phyloP scores from a whole-genome alignment of 176 grass and related monocot species.

The Oryza glaberrima region DNA sequence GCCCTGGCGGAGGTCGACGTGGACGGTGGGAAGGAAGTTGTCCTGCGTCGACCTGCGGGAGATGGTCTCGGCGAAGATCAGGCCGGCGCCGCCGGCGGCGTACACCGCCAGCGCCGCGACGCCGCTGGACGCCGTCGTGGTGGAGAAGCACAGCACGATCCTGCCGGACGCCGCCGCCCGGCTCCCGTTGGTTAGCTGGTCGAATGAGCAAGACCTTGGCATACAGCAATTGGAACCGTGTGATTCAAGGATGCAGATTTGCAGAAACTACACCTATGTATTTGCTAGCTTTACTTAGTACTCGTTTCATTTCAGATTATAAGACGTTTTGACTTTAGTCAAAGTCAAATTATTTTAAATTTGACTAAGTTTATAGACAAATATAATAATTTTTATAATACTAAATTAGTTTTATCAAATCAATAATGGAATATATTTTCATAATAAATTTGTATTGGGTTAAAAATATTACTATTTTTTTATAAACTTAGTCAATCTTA shows the following conservation, averaged over 20 bases:
- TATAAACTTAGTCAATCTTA: too few species aligned
- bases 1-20: conserved; percentile 74
- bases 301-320: too few species aligned
- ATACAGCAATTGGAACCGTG: not conserved
- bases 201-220: conserved; percentile 58
- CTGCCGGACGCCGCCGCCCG: conserved; percentile 46
- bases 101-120: conserved; percentile 61
- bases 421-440: too few species aligned
- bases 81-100: conserved; percentile 53
- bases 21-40: conserved; percentile 65
- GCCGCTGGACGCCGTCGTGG: conserved; percentile 49
- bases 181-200: conserved; percentile 47
- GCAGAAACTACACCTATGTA: not conserved
- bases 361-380: too few species aligned
- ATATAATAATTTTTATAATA: too few species aligned
- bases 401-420: too few species aligned
- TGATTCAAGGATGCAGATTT: not conserved
- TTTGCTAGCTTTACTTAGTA: not conserved
- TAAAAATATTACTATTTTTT: too few species aligned
- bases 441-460: too few species aligned
- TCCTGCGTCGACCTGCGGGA: conserved; percentile 59
- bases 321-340: too few species aligned
- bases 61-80: conserved; percentile 74
- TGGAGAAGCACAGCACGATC: conserved; percentile 77
- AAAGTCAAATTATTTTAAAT: too few species aligned